Evolutionary conservation across 1,284 basidiomycete genomes (phyloP).

Genomic region (Boletus albobrunnescens): DNA sequence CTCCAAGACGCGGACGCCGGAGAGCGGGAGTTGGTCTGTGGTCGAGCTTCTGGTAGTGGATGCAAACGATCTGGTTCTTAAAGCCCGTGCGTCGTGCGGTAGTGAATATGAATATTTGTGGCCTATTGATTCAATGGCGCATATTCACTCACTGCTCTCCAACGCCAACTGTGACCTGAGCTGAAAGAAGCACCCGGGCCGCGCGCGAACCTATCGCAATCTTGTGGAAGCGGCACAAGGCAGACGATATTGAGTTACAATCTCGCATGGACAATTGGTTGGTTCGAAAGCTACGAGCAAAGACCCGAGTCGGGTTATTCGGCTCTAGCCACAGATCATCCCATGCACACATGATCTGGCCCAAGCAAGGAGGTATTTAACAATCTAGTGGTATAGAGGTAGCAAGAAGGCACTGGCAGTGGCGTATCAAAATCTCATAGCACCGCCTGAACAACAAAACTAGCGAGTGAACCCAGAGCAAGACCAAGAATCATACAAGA

Average conservation of each 20-base stretch:
- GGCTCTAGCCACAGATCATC: no score
- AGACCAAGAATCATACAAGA: conserved; percentile 79
- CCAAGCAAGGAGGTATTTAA: no score
- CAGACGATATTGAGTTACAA: neutral
- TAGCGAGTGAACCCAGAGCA: conserved; percentile 67
- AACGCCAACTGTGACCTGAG: neutral
- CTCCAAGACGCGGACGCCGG: conserved; percentile 63
- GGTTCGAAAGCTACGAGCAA: no score
- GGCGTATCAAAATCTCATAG: no score
- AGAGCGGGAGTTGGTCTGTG: conserved; percentile 41
- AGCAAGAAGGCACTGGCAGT: no score
- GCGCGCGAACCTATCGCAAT: neutral
- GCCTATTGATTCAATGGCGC: neutral
- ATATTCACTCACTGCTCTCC: conserved; percentile 17
- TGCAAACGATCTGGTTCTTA: conserved; percentile 8
- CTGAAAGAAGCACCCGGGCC: neutral
- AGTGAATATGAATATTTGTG: no score
- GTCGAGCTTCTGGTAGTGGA: neutral
- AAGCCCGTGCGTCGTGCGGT: neutral
- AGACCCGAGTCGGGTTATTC: no score
- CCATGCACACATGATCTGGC: no score
- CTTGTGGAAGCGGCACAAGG: neutral
- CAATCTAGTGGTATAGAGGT: no score
- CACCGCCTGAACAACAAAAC: conserved; percentile 75
- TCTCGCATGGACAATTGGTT: no score